Percentiles rank a stretch among this genome's conserved stretches.
Evolutionary conservation across 169 alveolate genomes (phyloP).

Genomic region (Eimeria acervulina): DNA sequence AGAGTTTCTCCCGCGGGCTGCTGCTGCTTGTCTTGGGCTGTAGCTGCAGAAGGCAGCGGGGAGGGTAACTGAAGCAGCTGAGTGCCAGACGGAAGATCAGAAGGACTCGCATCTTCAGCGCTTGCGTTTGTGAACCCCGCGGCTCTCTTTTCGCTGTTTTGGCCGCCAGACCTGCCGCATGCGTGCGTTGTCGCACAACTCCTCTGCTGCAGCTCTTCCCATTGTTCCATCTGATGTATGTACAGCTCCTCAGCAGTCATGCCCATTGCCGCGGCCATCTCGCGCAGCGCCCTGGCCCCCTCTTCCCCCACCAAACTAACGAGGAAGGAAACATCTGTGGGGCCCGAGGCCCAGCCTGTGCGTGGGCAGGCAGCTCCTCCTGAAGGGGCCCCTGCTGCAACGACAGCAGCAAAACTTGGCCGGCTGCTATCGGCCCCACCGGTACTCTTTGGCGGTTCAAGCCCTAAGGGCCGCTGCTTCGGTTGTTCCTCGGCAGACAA

Average conservation of each 20-base stretch:
- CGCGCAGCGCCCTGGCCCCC: constrained; percentile 57
- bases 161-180: not conserved
- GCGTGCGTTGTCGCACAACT: not conserved
- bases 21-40: not conserved
- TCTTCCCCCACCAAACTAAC: constrained; percentile 53
- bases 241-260: constrained; percentile 77
- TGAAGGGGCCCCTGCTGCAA: constrained; percentile 55
- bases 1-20: not conserved
- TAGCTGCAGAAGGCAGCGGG: not conserved
- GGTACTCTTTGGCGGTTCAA: not conserved
- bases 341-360: constrained; percentile 74
- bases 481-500: not conserved
- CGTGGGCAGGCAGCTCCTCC: not conserved
- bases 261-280: constrained; percentile 70
- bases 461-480: not conserved
- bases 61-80: not conserved
- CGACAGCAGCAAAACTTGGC: constrained; percentile 66
- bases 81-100: not conserved
- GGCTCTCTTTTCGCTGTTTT: not conserved
- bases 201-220: constrained; percentile 55
- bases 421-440: not conserved
- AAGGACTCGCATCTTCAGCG: not conserved
- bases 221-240: constrained; percentile 70
- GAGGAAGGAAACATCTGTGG: constrained; percentile 25
- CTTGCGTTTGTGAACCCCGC: not conserved